phyloP scores from a whole-genome alignment of 139 green algal genomes.

The Klebsormidium nitens region DNA sequence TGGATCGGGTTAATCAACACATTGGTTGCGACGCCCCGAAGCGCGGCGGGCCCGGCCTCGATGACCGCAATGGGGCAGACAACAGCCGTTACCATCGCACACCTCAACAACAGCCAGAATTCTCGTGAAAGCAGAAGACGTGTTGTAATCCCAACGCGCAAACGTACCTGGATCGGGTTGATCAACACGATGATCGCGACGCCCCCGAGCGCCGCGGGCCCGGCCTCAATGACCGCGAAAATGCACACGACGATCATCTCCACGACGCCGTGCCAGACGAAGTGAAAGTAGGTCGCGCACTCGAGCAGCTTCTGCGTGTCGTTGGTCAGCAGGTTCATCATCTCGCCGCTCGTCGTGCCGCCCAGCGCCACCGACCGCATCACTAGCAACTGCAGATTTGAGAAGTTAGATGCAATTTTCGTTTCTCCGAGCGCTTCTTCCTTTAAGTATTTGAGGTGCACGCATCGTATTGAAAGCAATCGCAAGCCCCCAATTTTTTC shows the following conservation, averaged over 20 bases:
- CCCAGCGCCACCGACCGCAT: slow-evolving; percentile 18
- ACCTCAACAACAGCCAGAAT: too few species aligned
- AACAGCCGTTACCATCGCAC: too few species aligned
- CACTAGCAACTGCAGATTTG: slow-evolving; percentile 14
- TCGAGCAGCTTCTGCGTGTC: slow-evolving; percentile 36
- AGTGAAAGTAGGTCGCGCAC: slow-evolving; percentile 23
- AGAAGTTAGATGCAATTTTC: too few species aligned
- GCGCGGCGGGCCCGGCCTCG: slow-evolving; percentile 14
- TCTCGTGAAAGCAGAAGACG: neutral
- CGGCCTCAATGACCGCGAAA: slow-evolving; percentile 14
- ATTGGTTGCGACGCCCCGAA: slow-evolving; percentile 20
- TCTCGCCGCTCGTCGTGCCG: slow-evolving; percentile 7
- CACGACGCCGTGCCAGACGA: slow-evolving; percentile 19
- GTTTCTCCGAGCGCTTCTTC: too few species aligned
- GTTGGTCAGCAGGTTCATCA: slow-evolving; percentile 32
- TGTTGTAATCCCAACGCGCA: neutral
- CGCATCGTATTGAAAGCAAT: too few species aligned
- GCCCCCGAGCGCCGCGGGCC: slow-evolving; percentile 18
- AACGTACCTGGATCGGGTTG: slow-evolving; percentile 16
- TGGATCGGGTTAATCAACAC: slow-evolving; percentile 17
- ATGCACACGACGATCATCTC: slow-evolving; percentile 24
- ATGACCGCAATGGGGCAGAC: slow-evolving; percentile 16
- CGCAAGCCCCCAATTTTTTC: too few species aligned
- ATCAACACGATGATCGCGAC: slow-evolving; percentile 20
- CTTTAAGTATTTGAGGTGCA: too few species aligned